phyloP scores from a whole-genome alignment of 305 asterid genomes.

The Fraxinus platypoda region DNA sequence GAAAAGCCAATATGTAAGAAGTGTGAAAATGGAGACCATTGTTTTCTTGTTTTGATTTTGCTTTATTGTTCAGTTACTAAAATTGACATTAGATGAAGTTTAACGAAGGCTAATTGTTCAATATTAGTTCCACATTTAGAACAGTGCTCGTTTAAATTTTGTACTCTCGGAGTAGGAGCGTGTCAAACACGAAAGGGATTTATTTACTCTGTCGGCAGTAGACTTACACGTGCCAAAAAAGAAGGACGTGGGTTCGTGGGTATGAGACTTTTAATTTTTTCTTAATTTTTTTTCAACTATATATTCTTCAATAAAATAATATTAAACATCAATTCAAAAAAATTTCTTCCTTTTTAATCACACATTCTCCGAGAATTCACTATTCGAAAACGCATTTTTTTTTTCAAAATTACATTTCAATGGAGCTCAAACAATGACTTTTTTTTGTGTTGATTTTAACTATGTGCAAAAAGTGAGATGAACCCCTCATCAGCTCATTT shows the following conservation, averaged over 20 bases:
- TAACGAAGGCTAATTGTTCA: not conserved
- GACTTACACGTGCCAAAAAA: not conserved
- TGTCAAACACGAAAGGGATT: conserved; percentile 3
- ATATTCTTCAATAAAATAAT: too few species aligned
- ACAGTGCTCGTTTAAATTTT: not conserved
- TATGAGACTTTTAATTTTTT: not conserved
- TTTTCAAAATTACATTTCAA: not conserved
- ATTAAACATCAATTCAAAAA: too few species aligned
- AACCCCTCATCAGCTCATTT: not conserved
- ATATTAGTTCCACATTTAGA: not conserved
- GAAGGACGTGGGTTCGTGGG: not conserved
- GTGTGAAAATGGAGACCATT: conserved; percentile 18
- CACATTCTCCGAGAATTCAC: not conserved
- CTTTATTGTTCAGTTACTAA: not conserved
- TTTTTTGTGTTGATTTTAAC: not conserved
- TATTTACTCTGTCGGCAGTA: not conserved
- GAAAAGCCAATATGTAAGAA: conserved; percentile 13
- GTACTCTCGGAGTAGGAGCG: not conserved
- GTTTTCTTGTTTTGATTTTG: not conserved
- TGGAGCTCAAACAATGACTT: not conserved
- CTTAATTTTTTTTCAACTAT: too few species aligned
- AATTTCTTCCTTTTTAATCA: too few species aligned
- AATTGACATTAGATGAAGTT: not conserved
- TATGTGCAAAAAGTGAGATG: not conserved
- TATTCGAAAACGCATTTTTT: too few species aligned